Conservation (phyloP, 495 filamentous ascomycete species). For the Neohortaea acidophila region DNA sequence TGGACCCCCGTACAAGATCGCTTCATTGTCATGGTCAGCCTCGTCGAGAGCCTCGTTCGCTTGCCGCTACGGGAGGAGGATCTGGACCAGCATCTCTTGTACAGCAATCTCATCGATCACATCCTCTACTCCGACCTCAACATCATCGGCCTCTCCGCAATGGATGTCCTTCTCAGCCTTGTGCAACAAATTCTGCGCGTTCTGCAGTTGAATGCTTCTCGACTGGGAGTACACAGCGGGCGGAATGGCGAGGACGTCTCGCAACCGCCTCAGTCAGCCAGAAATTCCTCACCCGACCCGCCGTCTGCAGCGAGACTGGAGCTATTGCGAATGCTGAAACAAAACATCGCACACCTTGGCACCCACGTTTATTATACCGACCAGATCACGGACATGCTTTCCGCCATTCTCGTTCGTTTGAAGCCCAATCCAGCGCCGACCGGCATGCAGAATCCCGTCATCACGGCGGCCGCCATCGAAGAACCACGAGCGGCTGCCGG, state of each 20-base stretch:
- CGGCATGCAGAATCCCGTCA: slow-evolving; percentile 9
- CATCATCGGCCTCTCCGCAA: slow-evolving; percentile 83
- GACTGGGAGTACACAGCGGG: slow-evolving; percentile 9
- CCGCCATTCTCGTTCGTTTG: slow-evolving; percentile 57
- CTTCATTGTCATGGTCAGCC: slow-evolving; percentile 66
- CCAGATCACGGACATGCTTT: slow-evolving; percentile 82
- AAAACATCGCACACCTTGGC: slow-evolving; percentile 69
- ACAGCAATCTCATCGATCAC: slow-evolving; percentile 59
- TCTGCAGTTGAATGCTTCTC: slow-evolving; percentile 43
- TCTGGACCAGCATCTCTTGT: slow-evolving; percentile 51
- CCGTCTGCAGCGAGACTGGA: slow-evolving; percentile 35
- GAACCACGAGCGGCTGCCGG: slow-evolving; percentile 24
- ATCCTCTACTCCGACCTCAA: slow-evolving; percentile 78
- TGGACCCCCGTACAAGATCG: slow-evolving; percentile 78
- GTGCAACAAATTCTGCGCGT: slow-evolving; percentile 62
- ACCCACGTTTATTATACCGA: slow-evolving; percentile 91
- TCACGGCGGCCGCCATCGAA: slow-evolving; percentile 26
- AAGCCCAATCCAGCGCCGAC: slow-evolving; percentile 42
- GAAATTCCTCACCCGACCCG: background rate
- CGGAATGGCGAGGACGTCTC: slow-evolving; percentile 19
- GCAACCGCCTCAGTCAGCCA: too few relatives aligned
- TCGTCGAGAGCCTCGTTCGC: slow-evolving; percentile 56
- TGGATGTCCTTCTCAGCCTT: slow-evolving; percentile 73
- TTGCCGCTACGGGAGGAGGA: slow-evolving; percentile 49
- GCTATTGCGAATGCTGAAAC: slow-evolving; percentile 50